Evolutionary conservation across 176 grass and related monocot species (phyloP), one percentile per base, ranked within the genome.

Genomic region (Oryza glaberrima): DNA sequence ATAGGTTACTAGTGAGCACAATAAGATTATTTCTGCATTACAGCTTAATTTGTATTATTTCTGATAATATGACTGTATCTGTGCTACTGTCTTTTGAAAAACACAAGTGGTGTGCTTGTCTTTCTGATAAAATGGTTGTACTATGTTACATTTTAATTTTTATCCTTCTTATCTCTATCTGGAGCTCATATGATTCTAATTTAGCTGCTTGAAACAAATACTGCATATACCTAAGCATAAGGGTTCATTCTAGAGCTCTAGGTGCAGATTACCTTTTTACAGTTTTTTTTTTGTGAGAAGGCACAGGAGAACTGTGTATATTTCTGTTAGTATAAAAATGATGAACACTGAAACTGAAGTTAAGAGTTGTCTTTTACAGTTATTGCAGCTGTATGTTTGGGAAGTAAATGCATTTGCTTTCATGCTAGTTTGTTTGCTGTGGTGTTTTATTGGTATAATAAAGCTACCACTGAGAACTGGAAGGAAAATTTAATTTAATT

Each of bases 111-210:
- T 30, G 15, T 8, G 36, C 70, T 65, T 58, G 15, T 35, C 66
- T 56, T 56, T 19, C 17, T 49, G 47, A 49, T 15, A 49, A 49
- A 49, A 49, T 49, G 47, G 25, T 51, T 83, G 13, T 65, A 69
- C 7, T 67, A 54, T 17, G n/a, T 84, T 67, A 54, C 35, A 46
- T 83, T 65, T 58, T 10, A 14, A 26, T 82, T 69, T n/a, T 51
- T 65, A 20, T 40, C 81, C 7, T 66, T 72, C 17, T 32, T 78
- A 23, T 84, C 16, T 83, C 63, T 47, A 72, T 61, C 67, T 78
- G 8, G 14, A 73, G 22, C n/a, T 81, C 36, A 67, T 52, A 5
- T 77, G 0, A 40, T 74, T 41, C 40, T 65, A 79, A 44, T 82
- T 16, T 65, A 67, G 78, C 6, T 69, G 52, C 46, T 77, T 72